A percentile compares a stretch with the other conserved stretches of the same genome.
Evolutionary conservation across 75 land plant genomes (phyloP).

Genomic region (Cupressus sempervirens): DNA sequence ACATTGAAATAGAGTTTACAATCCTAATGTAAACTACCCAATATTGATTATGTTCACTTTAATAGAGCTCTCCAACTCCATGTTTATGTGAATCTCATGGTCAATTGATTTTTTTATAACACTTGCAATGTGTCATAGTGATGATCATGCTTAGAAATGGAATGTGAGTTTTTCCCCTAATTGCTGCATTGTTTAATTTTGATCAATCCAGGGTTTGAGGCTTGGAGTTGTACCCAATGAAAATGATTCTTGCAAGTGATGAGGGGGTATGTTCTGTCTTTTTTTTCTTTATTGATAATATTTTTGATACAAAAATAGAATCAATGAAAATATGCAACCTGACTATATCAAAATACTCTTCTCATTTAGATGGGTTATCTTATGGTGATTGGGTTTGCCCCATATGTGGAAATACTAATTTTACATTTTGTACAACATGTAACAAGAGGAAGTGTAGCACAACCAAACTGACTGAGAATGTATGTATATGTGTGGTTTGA

Average conservation of each 20-base stretch:
- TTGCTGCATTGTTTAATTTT: not conserved
- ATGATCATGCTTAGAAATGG: not conserved
- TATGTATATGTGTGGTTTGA: not conserved
- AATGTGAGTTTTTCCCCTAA: not conserved
- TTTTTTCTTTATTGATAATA: not conserved
- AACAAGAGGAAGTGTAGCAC: conserved; percentile 98
- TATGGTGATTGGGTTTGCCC: conserved; percentile 98
- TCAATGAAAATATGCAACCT: not conserved
- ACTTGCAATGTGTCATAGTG: not conserved
- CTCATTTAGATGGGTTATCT: conserved; percentile 55
- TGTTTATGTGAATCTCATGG: too few species aligned
- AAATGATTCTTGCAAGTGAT: conserved; percentile 56
- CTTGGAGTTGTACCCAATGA: conserved; percentile 56
- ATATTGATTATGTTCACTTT: too few species aligned
- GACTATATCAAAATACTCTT: not conserved
- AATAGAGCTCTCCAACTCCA: too few species aligned
- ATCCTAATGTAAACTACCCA: too few species aligned
- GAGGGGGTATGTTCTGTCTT: conserved; percentile 33
- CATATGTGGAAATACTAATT: conserved; percentile 94
- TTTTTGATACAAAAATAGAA: not conserved
- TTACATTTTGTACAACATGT: conserved; percentile 87
- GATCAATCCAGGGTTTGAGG: conserved; percentile 47
- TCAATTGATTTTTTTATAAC: not conserved
- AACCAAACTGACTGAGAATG: conserved; percentile 57
- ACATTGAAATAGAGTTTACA: too few species aligned